Percentiles rank a stretch among this genome's conserved stretches.
Conservation (phyloP, 495 filamentous ascomycete species). For the Trypethelium eluteriae region DNA sequence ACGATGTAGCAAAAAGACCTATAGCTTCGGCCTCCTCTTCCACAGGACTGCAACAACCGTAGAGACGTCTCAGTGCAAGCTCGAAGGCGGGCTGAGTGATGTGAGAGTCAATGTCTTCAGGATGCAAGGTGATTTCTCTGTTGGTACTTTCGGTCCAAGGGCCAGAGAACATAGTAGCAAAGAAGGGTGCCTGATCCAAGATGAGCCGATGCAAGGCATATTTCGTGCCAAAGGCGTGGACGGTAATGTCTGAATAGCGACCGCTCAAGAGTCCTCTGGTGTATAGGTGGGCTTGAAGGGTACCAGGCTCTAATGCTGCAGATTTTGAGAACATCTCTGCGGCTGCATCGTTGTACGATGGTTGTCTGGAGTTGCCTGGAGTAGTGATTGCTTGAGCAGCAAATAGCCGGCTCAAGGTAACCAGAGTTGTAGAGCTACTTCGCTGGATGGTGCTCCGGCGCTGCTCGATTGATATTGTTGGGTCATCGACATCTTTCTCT, state of each 20-base stretch:
- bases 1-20: slow-evolving; percentile 51
- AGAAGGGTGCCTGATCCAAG: slow-evolving; percentile 53
- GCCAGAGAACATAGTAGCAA: slow-evolving; percentile 47
- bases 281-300: slow-evolving; percentile 50
- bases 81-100: slow-evolving; percentile 53
- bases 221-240: slow-evolving; percentile 46
- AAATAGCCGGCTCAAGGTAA: slow-evolving; percentile 34
- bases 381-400: slow-evolving; percentile 27
- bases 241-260: slow-evolving; percentile 49
- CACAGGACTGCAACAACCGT: slow-evolving; percentile 41
- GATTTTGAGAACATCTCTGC: slow-evolving; percentile 20
- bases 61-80: slow-evolving; percentile 50
- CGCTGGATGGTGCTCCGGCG: slow-evolving; percentile 15
- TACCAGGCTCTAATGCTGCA: slow-evolving; percentile 37
- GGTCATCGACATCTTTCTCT: slow-evolving; percentile 41
- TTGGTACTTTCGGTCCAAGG: slow-evolving; percentile 52
- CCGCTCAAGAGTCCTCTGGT: slow-evolving; percentile 49
- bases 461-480: slow-evolving; percentile 30
- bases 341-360: slow-evolving; percentile 29
- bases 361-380: slow-evolving; percentile 25
- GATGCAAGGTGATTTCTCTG: slow-evolving; percentile 49
- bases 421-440: slow-evolving; percentile 29
- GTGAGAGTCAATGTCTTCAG: slow-evolving; percentile 49
- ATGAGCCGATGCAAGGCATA: slow-evolving; percentile 51
- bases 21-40: slow-evolving; percentile 51